Base-by-base conservation (phyloP, 2,329 filamentous ascomycete species). In the Fusarium papillatum region DNA sequence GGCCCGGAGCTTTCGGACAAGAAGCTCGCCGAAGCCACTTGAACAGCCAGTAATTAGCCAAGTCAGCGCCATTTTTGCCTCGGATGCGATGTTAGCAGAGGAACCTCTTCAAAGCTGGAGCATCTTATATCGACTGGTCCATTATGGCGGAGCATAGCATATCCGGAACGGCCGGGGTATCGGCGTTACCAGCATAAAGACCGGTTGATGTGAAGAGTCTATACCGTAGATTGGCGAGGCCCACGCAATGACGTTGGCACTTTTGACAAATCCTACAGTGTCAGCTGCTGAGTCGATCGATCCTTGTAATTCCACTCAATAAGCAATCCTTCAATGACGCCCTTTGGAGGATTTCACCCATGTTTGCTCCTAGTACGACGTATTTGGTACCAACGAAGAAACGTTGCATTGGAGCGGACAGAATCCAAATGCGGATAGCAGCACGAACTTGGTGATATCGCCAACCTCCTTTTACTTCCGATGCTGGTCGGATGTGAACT, bases 21-120 rank as follows among this genome's bases (percentile, higher is more conserved):
- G 78, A 7, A 78, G 61, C 43, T 83, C 79, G 17, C 85, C 86
- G 43, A 87, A 87, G 24, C 85, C 86, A 61, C 83, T 86, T 11
- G 85, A 86, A 74, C 84, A 86, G 57, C 85, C 85, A 2, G 86
- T 87, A 46, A 87, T 83, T 19, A 87, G 48, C 83, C 83, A 86
- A 2, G 82, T 84, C 1, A 64, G n/a, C 29, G 16, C 14, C 72
- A 77, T 77, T 11, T 39, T 38, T 41, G 5, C 38, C n/a, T 26
- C 14, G 46, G 46, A 50, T 19, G 16, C 24, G 16, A 50, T 50
- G 46, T 9, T 24, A 50, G 14, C 1, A 50, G 9, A 50, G 46
- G 24, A 26, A 11, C 6, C 16, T 10, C 46, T 50, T 26, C 46
- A 16, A 26, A 17, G 24, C 9, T 50, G 5, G 24, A 17, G 26